Base-by-base conservation (phyloP, 1,139 yeast genomes). In the Blastobotrys buckinghamii region DNA sequence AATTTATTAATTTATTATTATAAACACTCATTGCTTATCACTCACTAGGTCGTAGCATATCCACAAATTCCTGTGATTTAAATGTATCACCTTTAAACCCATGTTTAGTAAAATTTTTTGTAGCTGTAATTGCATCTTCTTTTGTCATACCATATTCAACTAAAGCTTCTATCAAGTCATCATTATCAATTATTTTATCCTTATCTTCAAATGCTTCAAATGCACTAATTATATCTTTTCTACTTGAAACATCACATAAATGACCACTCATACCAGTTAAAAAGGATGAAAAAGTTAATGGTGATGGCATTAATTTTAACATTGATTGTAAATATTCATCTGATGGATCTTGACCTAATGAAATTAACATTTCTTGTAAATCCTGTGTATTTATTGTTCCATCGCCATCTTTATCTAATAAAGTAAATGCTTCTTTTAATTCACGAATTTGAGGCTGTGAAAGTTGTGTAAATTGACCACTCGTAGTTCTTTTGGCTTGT, bases 381-480 rank as follows among this genome's bases (percentile, higher is more conserved):
- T 90, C 96, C 1, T 69, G 70, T 24, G 69, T 64, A 1, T 84
- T 72, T 42, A 90, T 79, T 9, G 67, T 61, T 1, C 92, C 88
- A 58, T 88, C 92, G 35, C 86, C 81, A 53, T 89, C 94, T 35
- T 86, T 86, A 61, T 90, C 97, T n/a, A 90, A 78, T 57, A 88
- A 66, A 33, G 75, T 70, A 54, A 77, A 79, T 3, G 81, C 73
- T 53, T 77, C 81, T 47, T 75, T 73, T 39, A 79, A 62, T 47
- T 69, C 74, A 22, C 70, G 64, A 32, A 76, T 66, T 37, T 68
- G 68, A 8, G 61, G 59, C n/a, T 66, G 68, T 27, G 57, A 60
- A 20, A 69, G 60, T 55, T 69, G 72, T 39, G 62, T 61, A 49
- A 69, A 61, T 26, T 65, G 65, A 2, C 68, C 69, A 4, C 67